Base-by-base conservation (phyloP, 441 rosid species). In the Mallotus japonicus region DNA sequence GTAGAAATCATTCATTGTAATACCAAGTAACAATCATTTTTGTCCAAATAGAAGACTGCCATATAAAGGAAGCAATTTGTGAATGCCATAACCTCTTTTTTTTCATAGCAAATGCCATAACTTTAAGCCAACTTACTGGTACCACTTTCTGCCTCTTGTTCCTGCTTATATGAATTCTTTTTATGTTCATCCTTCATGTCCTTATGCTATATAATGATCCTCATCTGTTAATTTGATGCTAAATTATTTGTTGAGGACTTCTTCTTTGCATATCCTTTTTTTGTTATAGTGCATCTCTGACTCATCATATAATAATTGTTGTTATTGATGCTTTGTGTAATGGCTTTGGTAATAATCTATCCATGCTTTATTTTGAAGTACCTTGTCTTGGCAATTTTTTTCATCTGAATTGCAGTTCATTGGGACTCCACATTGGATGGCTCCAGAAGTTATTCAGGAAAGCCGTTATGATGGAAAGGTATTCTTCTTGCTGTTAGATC, bases 401-500 rank as follows among this genome's bases (percentile, higher is more conserved):
- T 37, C 40, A 15, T 69, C 42, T 80, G 32, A n/a, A 74, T 78
- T 81, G 76, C 86, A 93, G 99, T 93, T 96, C 81, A 96, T 96
- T 73, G 99, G 99, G 72, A 96, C 99, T 77, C 99, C 99, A 47
- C 99, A 96, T 83, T 96, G 99, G 99, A 96, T 96, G 99, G 97
- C 99, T 76, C 98, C 98, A 24, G 99, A 96, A 85, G 99, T 96
- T 81, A 96, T 96, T 81, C 99, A 96, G 81, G 98, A 93, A 90
- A 96, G 88, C 76, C 94, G 98, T 60, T 96, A 96, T 83, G 99
- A 96, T 87, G 99, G 98, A 79, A 96, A 96, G 99, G 99, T 95
- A 83, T 64, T 15, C 59, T 71, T 20, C 75, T 68, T 73, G n/a
- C 24, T 74, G 20, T 54, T 67, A 68, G 12, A 58, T 63, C 69